Evolutionary conservation across 78 protist genomes (phyloP), one percentile per base, ranked within the genome.

Genomic region (Anaeramoeba ignava): DNA sequence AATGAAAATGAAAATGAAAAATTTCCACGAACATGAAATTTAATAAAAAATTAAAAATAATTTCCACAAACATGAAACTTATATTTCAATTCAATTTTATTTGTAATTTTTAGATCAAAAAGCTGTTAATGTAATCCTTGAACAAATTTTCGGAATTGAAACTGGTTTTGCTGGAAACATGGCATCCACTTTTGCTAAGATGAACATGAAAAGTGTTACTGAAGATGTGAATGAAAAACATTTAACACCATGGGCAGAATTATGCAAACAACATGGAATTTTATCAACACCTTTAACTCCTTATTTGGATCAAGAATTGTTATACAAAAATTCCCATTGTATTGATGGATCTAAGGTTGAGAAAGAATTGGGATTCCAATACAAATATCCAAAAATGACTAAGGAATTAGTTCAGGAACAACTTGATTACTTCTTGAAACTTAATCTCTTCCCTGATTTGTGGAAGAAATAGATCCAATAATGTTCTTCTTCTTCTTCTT

Each of bases 191-290:
- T 8, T 90, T 0, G 96, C 96, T 37, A 0, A 0, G 41, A 17
- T 92, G 81, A 91, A 90, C 84, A 36, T 94, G 78, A 42, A 88
- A 41, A 34, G 0, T 34, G 82, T 84, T 33, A 83, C 90, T 31
- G 94, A 90, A 54, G 87, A 83, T 8, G 91, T 85, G 88, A 95
- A 95, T 85, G 93, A 94, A 39, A 91, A 87, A 90, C 98, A 95
- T 86, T 86, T 93, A 83, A 54, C 87, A 87, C 96, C 96, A 38
- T 95, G 98, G 98, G 68, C 90, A n/a, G 95, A 92, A 33, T 84
- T 95, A 78, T 91, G 92, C 87, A 87, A 84, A 83, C 36, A 78
- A 39, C 42, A 3, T 1, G 1, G 31, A 38, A 1, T 78, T 39
- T 78, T 2, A 38, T 31, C 78, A 31, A n/a, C 78, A n/a, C 78